Evolutionary conservation across 176 grass and related monocot genomes (phyloP), one percentile per base, ranked within the genome.

Genomic region (Zoysia pacifica): DNA sequence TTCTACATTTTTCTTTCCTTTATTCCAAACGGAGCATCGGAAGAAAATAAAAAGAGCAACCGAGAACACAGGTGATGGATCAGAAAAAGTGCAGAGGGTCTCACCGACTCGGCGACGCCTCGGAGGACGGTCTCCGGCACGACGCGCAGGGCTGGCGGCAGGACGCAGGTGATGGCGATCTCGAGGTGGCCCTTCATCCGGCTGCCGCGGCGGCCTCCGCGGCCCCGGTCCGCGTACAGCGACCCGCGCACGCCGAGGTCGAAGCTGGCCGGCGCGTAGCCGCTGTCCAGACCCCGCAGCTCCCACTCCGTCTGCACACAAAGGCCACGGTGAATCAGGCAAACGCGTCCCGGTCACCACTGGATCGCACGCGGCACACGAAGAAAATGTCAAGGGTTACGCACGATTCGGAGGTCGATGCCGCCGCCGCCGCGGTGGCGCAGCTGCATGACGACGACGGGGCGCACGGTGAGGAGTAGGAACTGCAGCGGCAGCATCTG

Each of bases 401-500:
- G 81, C 86, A 93, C 91, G 79, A 78, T 58, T 65, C 77, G 85
- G 79, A 93, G 91, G 38, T 90, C 85, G 38, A 93, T 78, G 41
- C 74, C 70, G 74, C 85, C 77, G 78, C 81, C 72, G 77, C 52
- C 46, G 69, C 82, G 78, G 66, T 77, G 65, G 28, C 77, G 87
- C 14, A 93, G 88, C 89, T 74, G 84, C 88, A 93, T 93, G 28
- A 93, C 88, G 73, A 93, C 91, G 87, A 90, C 73, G 82, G 91
- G 91, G 77, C 70, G 83, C 60, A 93, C 88, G 12, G 88, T 93
- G 74, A 90, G 75, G 73, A 93, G 82, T 76, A 93, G 91, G 85
- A 93, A 93, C 73, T 93, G 85, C 67, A 93, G 91, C 76, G 91
- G 91, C 76, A 93, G 85, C 88, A 90, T 93, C 68, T 86, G 85